Conservation (phyloP, 148 eudicot genomes). For the Vaccinium darrowii region DNA sequence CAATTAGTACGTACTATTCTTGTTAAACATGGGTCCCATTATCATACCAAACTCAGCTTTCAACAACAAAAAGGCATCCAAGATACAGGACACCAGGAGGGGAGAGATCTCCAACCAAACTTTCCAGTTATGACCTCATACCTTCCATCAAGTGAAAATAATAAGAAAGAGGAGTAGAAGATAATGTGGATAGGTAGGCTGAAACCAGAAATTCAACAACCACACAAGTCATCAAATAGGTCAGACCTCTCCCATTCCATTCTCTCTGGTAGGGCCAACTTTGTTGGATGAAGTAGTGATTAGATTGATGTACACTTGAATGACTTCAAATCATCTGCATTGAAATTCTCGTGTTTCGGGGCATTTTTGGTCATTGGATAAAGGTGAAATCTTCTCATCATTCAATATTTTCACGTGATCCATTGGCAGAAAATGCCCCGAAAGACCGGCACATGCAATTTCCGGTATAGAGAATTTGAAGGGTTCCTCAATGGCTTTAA, state of each 20-base stretch:
- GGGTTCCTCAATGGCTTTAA: slow-evolving; percentile 18
- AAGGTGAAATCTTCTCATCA: neutral
- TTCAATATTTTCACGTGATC: neutral
- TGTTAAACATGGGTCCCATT: slow-evolving; percentile 11
- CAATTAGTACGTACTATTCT: neutral
- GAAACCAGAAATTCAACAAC: slow-evolving; percentile 15
- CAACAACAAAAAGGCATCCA: neutral
- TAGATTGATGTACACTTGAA: slow-evolving; percentile 5
- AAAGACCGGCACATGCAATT: neutral
- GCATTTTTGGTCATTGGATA: neutral
- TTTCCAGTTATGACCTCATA: neutral
- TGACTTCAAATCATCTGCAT: slow-evolving; percentile 25
- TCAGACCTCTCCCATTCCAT: neutral
- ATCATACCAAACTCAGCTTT: neutral
- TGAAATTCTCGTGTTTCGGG: neutral
- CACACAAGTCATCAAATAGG: slow-evolving; percentile 13
- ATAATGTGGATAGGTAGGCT: slow-evolving; percentile 17
- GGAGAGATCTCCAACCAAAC: neutral
- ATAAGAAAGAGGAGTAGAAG: neutral
- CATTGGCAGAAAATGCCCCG: neutral
- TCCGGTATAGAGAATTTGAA: neutral
- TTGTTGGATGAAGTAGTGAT: slow-evolving; percentile 1
- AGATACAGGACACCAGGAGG: neutral
- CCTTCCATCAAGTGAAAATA: neutral
- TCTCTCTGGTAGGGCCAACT: neutral